Evolutionary conservation across 768 basidiomycete genomes (phyloP).

Genomic region (Cantharellus cinnabarinus): DNA sequence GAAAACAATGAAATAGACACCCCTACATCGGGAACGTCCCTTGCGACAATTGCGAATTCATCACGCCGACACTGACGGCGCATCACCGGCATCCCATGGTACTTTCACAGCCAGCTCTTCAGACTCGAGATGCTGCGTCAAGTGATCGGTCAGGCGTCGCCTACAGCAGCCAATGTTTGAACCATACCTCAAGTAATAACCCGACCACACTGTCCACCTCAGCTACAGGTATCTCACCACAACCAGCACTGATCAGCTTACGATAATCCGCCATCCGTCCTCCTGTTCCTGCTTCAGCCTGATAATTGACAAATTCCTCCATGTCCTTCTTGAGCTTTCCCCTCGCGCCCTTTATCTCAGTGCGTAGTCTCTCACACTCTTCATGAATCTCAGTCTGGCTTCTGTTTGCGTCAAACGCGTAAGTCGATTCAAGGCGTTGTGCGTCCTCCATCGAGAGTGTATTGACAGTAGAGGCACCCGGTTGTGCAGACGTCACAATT

Average conservation of each 20-base stretch:
- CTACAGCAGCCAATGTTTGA: not conserved
- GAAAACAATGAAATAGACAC: too few relatives aligned
- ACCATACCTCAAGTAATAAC: constrained; percentile 60
- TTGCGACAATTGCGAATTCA: too few relatives aligned
- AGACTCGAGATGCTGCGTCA: too few relatives aligned
- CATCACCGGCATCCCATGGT: too few relatives aligned
- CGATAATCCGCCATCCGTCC: constrained; percentile 80
- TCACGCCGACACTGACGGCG: too few relatives aligned
- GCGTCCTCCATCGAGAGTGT: constrained; percentile 23
- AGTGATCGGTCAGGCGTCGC: too few relatives aligned
- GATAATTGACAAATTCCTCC: constrained; percentile 54
- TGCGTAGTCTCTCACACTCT: constrained; percentile 39
- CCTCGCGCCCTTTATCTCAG: constrained; percentile 43
- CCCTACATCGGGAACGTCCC: too few relatives aligned
- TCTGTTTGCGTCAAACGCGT: constrained; percentile 32
- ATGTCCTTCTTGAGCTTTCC: constrained; percentile 54
- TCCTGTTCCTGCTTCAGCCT: constrained; percentile 78
- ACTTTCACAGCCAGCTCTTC: too few relatives aligned
- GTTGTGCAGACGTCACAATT: constrained; percentile 18
- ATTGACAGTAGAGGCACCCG: constrained; percentile 14
- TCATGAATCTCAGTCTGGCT: constrained; percentile 33
- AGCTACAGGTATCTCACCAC: constrained; percentile 64
- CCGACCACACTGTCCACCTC: constrained; percentile 77
- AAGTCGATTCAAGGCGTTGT: constrained; percentile 33
- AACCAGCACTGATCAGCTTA: constrained; percentile 72